phyloP scores from a whole-genome alignment of 1,284 basidiomycete genomes.

The Rhodotorula sp. region DNA sequence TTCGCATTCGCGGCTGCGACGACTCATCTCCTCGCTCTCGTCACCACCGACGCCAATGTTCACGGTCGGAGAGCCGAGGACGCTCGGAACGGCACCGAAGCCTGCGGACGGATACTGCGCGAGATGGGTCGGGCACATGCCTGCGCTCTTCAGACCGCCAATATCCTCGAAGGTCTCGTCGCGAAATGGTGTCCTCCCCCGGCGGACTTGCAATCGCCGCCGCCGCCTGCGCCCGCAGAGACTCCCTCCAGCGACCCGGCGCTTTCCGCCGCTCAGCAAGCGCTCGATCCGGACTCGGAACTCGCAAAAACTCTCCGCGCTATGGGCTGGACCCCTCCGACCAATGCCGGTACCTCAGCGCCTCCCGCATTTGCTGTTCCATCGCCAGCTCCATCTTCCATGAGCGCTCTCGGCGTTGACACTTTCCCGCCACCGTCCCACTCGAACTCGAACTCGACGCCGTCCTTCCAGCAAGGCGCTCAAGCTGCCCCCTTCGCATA shows the following conservation, averaged over 20 bases:
- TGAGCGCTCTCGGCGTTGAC: no score
- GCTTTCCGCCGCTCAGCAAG: not conserved
- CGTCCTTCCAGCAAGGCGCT: no score
- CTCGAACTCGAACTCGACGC: not conserved
- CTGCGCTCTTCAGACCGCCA: slow-evolving; percentile 13
- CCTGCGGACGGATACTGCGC: slow-evolving; percentile 11
- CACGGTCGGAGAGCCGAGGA: slow-evolving; percentile 10
- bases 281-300: slow-evolving; percentile 15
- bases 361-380: not conserved
- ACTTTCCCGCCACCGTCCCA: not conserved
- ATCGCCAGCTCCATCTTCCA: no score
- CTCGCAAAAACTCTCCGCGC: slow-evolving; percentile 8
- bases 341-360: not conserved
- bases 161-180: slow-evolving; percentile 19
- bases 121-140: slow-evolving; percentile 19
- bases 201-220: no score
- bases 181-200: slow-evolving; percentile 12
- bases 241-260: not conserved
- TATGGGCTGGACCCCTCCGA: slow-evolving; percentile 24
- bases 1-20: slow-evolving; percentile 67
- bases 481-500: not conserved
- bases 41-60: slow-evolving; percentile 40
- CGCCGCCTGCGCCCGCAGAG: not conserved
- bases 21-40: slow-evolving; percentile 60
- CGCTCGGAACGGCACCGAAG: not conserved